phyloP scores from a whole-genome alignment of 1,284 basidiomycete species.

The Tilletia walkeri region DNA sequence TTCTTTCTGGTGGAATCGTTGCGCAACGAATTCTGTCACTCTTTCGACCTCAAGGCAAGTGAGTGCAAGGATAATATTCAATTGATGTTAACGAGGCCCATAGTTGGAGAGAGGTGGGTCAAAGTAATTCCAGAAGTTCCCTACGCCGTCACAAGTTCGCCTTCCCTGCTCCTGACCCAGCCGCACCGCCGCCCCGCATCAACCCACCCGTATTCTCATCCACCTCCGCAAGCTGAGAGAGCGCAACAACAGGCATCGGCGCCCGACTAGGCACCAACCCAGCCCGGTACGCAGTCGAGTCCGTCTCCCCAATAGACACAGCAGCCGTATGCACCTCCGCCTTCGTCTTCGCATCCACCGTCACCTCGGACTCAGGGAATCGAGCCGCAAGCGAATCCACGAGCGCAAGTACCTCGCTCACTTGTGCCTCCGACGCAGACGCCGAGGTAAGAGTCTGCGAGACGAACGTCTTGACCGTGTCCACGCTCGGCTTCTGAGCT shows the following conservation, averaged over 20 bases:
- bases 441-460: slow-evolving; percentile 54
- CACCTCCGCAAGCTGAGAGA: slow-evolving; percentile 24
- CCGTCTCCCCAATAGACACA: slow-evolving; percentile 62
- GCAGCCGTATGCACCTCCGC: neutral
- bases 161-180: neutral
- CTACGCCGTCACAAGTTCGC: neutral
- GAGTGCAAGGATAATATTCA: no score
- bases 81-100: no score
- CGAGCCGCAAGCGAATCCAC: slow-evolving; percentile 66
- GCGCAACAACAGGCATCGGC: slow-evolving; percentile 55
- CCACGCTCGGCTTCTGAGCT: slow-evolving; percentile 60
- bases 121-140: no score
- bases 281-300: slow-evolving; percentile 72
- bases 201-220: slow-evolving; percentile 15
- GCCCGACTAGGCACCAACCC: slow-evolving; percentile 60
- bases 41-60: no score
- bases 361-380: slow-evolving; percentile 58
- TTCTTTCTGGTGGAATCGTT: no score
- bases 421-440: slow-evolving; percentile 59
- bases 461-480: slow-evolving; percentile 44
- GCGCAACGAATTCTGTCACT: no score
- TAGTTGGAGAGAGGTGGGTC: no score
- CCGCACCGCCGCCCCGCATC: neutral
- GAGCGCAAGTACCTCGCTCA: slow-evolving; percentile 60
- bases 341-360: slow-evolving; percentile 54